phyloP scores from a whole-genome alignment of 1,284 basidiomycete species.

The Boletus subluridellus region DNA sequence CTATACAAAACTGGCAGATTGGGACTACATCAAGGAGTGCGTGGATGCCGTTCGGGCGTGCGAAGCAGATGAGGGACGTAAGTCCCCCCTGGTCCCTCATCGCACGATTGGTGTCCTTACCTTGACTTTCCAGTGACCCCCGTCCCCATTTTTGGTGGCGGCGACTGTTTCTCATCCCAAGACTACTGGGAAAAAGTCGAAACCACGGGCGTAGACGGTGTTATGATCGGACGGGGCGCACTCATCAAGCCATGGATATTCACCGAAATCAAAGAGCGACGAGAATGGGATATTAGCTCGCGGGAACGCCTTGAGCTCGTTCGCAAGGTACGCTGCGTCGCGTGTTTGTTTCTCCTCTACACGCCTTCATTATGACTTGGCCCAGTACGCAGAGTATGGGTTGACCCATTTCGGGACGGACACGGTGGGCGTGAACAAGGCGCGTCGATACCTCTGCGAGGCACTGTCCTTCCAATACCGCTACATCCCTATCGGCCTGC shows the following conservation, averaged over 20 bases:
- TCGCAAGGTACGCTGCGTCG: conserved; percentile 56
- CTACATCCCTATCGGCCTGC: conserved; percentile 89
- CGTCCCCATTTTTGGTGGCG: conserved; percentile 93
- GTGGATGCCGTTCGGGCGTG: conserved; percentile 79
- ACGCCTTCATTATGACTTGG: background rate
- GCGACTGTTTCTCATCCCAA: conserved; percentile 88
- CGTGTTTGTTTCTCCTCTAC: background rate
- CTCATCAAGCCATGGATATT: conserved; percentile 97
- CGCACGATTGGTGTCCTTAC: background rate
- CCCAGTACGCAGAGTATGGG: conserved; percentile 78
- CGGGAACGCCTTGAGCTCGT: conserved; percentile 87
- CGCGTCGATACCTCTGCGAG: conserved; percentile 92
- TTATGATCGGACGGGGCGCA: conserved; percentile 94
- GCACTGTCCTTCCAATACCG: conserved; percentile 93
- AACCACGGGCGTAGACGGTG: conserved; percentile 80
- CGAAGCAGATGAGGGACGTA: conserved; percentile 72
- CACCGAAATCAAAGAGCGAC: conserved; percentile 88
- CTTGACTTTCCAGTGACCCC: conserved; percentile 58
- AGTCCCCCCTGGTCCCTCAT: conserved; percentile 28
- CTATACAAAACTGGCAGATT: conserved; percentile 85
- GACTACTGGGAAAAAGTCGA: conserved; percentile 82
- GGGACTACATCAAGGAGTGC: conserved; percentile 87
- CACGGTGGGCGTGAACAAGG: conserved; percentile 88
- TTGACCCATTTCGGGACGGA: conserved; percentile 86
- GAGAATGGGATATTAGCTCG: conserved; percentile 94